Percentiles rank a stretch among this genome's conserved stretches.
Evolutionary conservation across 2,329 filamentous ascomycete genomes (phyloP).

Genomic region (Corynespora cassiicola): DNA sequence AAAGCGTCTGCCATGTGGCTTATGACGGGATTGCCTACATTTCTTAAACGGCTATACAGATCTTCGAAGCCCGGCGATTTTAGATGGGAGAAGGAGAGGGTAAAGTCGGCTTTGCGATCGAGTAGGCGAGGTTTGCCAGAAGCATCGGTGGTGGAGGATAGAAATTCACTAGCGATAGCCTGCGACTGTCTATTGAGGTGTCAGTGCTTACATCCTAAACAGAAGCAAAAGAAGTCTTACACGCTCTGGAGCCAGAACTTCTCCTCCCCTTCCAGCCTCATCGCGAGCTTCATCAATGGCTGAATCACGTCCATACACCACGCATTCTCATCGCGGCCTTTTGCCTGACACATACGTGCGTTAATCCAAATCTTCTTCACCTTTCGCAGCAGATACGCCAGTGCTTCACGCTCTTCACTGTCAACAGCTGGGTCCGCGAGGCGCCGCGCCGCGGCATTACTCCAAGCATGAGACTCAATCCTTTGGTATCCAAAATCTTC

Average conservation of each 20-base stretch:
- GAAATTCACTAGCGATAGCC: conserved; percentile 17
- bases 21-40: conserved; percentile 11
- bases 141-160: conserved; percentile 13
- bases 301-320: conserved; percentile 16
- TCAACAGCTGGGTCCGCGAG: conserved; percentile 5
- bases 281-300: conserved; percentile 15
- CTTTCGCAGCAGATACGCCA: conserved; percentile 13
- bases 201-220: conserved; percentile 7
- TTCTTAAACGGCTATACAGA: conserved; percentile 17
- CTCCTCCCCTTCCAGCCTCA: conserved; percentile 13
- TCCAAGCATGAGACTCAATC: conserved; percentile 13
- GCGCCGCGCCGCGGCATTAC: conserved; percentile 7
- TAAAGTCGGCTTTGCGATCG: conserved; percentile 24
- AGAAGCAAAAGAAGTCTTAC: conserved; percentile 13
- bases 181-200: conserved; percentile 16
- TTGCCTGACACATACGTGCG: conserved; percentile 9
- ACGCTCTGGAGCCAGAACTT: conserved; percentile 19
- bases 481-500: conserved; percentile 18
- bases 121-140: conserved; percentile 19
- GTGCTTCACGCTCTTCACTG: conserved; percentile 7
- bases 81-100: conserved; percentile 23
- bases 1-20: conserved; percentile 23
- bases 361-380: conserved; percentile 16
- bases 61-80: conserved; percentile 17
- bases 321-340: conserved; percentile 17